Evolutionary conservation across 306 rosid species (phyloP).

Genomic region (Sechiopsis laciniata): DNA sequence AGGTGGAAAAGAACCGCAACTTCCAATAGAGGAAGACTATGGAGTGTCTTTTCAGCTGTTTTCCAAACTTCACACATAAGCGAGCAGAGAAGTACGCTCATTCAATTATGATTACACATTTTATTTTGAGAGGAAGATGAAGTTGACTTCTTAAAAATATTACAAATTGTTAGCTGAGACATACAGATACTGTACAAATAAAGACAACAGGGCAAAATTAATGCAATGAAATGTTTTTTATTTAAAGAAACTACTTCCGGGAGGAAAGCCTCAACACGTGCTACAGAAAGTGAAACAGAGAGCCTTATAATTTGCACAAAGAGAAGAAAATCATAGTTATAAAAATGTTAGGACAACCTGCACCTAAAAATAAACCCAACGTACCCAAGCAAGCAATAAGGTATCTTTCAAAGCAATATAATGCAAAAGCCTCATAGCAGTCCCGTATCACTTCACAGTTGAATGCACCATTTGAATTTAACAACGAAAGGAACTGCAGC

Average conservation of each 20-base stretch:
- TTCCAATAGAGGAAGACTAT: not conserved
- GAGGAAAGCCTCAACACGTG: not conserved
- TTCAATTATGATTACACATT: not conserved
- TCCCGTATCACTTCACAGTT: slow-evolving; percentile 89
- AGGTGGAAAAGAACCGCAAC: not conserved
- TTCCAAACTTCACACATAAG: slow-evolving; percentile 2
- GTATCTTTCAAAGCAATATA: slow-evolving; percentile 96
- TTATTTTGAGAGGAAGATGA: not conserved
- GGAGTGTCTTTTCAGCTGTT: not conserved
- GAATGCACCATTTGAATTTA: slow-evolving; percentile 86
- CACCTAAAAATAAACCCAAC: slow-evolving; percentile 14
- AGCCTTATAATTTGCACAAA: not conserved
- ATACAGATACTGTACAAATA: not conserved
- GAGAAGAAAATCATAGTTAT: not conserved
- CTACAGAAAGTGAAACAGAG: not conserved
- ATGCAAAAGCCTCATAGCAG: slow-evolving; percentile 97
- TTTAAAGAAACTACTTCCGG: not conserved
- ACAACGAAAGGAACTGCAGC: slow-evolving; percentile 79
- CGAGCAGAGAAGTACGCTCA: not conserved
- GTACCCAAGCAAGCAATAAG: slow-evolving; percentile 94
- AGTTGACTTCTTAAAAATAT: not conserved
- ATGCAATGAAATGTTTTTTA: not conserved
- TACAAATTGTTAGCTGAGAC: not conserved
- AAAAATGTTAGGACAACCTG: slow-evolving; percentile 4
- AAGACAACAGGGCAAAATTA: not conserved